phyloP scores from a whole-genome alignment of 768 basidiomycete genomes.

The Auriscalpium orientale region DNA sequence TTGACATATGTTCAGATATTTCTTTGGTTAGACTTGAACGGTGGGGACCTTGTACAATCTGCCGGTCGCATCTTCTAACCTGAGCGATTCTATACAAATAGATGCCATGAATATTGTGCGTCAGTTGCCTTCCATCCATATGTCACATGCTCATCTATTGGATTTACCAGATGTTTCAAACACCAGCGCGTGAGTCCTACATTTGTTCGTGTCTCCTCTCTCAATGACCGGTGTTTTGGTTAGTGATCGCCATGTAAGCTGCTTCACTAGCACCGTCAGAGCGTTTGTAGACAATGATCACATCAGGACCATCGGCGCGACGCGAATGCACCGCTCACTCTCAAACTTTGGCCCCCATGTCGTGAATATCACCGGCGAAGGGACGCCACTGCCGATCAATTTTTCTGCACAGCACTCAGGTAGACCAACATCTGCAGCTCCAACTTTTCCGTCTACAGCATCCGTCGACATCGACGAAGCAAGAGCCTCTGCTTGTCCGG shows the following conservation, averaged over 20 bases:
- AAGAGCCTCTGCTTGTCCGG: no score
- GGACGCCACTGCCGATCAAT: no score
- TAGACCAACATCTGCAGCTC: no score
- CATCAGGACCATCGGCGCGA: constrained; percentile 8
- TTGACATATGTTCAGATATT: not conserved
- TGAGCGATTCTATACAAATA: not conserved
- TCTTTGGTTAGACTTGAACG: not conserved
- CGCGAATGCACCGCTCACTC: constrained; percentile 1
- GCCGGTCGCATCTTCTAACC: not conserved
- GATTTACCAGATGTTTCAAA: constrained; percentile 3
- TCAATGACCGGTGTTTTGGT: no score
- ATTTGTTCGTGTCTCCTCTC: no score
- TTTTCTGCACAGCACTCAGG: no score
- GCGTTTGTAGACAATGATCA: not conserved
- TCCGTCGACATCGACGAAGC: no score
- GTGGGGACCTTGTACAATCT: not conserved
- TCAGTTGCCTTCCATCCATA: not conserved
- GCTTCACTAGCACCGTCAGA: no score
- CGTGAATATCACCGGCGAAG: no score
- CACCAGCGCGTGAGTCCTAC: not conserved
- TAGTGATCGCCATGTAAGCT: no score
- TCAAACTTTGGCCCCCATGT: not conserved
- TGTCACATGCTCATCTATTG: not conserved
- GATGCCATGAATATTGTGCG: constrained; percentile 2
- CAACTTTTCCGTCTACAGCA: no score